Conservation (phyloP, 2,329 filamentous ascomycete genomes). For the Aspergillus puulaauensis region DNA sequence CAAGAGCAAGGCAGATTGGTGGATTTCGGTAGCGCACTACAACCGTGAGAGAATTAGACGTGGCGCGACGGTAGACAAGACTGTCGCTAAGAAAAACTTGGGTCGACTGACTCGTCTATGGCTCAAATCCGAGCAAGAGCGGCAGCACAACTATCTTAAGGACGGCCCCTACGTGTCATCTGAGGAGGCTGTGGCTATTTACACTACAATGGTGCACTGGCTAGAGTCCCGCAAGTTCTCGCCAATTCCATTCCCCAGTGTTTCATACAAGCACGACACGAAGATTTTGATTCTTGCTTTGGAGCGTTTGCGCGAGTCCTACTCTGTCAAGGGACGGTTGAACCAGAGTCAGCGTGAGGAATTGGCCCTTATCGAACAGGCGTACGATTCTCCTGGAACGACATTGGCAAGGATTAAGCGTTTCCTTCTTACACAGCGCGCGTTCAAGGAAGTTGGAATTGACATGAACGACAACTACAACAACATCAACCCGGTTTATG, state of each 20-base stretch:
- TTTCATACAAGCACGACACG: conserved; percentile 99
- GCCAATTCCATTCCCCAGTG: conserved; percentile 96
- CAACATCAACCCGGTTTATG: conserved; percentile 98
- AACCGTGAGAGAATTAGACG: conserved; percentile 95
- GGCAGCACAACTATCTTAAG: conserved; percentile 99
- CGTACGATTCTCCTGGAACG: conserved; percentile 95
- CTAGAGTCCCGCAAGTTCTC: conserved; percentile 97
- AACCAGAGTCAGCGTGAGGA: conserved; percentile 98
- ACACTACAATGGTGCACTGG: conserved; percentile 98
- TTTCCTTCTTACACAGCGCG: conserved; percentile 92
- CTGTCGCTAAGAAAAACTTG: conserved; percentile 98
- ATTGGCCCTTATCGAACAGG: conserved; percentile 93
- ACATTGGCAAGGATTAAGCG: conserved; percentile 96
- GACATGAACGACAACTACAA: conserved; percentile 99
- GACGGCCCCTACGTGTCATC: conserved; percentile 98
- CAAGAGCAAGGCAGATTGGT: conserved; percentile 99
- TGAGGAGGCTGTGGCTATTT: conserved; percentile 97
- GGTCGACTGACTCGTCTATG: conserved; percentile 91
- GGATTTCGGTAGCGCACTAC: conserved; percentile 98
- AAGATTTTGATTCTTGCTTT: conserved; percentile 96
- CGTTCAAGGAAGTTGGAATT: conserved; percentile 98
- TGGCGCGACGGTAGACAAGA: conserved; percentile 97
- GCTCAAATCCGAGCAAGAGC: conserved; percentile 97
- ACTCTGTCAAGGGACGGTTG: conserved; percentile 93
- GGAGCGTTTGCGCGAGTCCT: conserved; percentile 88